Base-by-base conservation (phyloP, 1,284 basidiomycete species). In the Apiotrichum mycotoxinovorans region DNA sequence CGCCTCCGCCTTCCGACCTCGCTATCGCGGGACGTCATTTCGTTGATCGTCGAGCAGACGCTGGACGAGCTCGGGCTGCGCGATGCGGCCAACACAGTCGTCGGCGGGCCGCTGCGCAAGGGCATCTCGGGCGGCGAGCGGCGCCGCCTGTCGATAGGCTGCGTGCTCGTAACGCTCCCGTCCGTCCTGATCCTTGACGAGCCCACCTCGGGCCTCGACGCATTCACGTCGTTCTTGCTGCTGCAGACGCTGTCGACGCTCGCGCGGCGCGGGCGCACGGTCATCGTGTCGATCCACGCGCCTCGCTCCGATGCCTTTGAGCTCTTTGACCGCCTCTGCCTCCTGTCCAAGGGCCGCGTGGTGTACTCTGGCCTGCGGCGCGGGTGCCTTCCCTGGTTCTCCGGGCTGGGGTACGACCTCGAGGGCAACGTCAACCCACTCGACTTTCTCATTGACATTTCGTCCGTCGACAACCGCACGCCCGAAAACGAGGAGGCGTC, bases 51-150 rank as follows among this genome's bases (percentile, higher is more conserved):
- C 4, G 77, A 82, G 53, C 77, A 83, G 64, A 82, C 81, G 0
- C 79, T 83, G 33, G 73, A 77, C 51, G 81, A 83, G 65, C 73
- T 83, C 3, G 81, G 81, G 0, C 66, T 83, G n/a, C 67, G 75
- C n/a, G 81, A 81, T 45, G 80, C 77, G 0, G 80, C 80, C 2
- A 76, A 82, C 53, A 77, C 75, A 2, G 66, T 81, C 5, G 80
- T 83, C 7, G 81, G 81, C 2, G 81, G 80, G 4, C 71, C 75
- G 0, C 61, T 75, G 25, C 64, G 79, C n/a, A 80, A 82, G 58
- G 79, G 90, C 2, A 91, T 93, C 44, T 89, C 87, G 56, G 91
- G 90, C 17, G 90, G 90, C 22, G 90, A 93, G 75, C 88, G 87
- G 80, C 82, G 77, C 42, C 81, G 91, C 42, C 84, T 94, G 18